Evolutionary conservation across 2,329 filamentous ascomycete species (phyloP).

Genomic region (Aspergillus nomiae): DNA sequence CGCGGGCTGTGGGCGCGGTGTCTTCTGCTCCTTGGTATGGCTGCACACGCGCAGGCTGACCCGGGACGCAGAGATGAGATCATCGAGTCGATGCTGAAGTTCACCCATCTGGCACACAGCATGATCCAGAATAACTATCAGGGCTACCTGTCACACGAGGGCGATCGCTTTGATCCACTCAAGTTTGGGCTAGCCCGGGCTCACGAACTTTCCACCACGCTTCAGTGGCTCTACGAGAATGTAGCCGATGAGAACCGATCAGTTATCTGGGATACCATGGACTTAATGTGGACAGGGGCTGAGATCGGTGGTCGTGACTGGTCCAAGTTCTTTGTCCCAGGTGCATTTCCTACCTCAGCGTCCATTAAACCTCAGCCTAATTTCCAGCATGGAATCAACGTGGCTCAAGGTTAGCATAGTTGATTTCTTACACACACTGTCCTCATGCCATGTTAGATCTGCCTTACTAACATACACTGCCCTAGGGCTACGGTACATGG

Average conservation of each 20-base stretch:
- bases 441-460: background rate
- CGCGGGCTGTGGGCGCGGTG: slow-evolving; percentile 58
- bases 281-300: slow-evolving; percentile 44
- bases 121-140: slow-evolving; percentile 59
- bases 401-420: slow-evolving; percentile 40
- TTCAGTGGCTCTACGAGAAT: slow-evolving; percentile 54
- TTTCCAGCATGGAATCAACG: slow-evolving; percentile 53
- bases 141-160: slow-evolving; percentile 51
- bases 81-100: slow-evolving; percentile 53
- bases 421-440: background rate
- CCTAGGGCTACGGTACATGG: slow-evolving; percentile 43
- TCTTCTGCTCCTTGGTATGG: slow-evolving; percentile 54
- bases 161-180: slow-evolving; percentile 44
- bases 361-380: slow-evolving; percentile 29
- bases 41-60: slow-evolving; percentile 52
- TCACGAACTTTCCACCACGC: slow-evolving; percentile 48
- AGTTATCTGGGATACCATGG: slow-evolving; percentile 46
- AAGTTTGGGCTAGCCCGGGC: slow-evolving; percentile 42
- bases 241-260: background rate
- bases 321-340: slow-evolving; percentile 43
- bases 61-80: slow-evolving; percentile 35
- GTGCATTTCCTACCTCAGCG: slow-evolving; percentile 38
- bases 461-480: background rate
- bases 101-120: slow-evolving; percentile 52
- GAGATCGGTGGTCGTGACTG: slow-evolving; percentile 30